Evolutionary conservation across 306 rosid species (phyloP), one percentile per base, ranked within the genome.

Genomic region (Sicyos edulis): DNA sequence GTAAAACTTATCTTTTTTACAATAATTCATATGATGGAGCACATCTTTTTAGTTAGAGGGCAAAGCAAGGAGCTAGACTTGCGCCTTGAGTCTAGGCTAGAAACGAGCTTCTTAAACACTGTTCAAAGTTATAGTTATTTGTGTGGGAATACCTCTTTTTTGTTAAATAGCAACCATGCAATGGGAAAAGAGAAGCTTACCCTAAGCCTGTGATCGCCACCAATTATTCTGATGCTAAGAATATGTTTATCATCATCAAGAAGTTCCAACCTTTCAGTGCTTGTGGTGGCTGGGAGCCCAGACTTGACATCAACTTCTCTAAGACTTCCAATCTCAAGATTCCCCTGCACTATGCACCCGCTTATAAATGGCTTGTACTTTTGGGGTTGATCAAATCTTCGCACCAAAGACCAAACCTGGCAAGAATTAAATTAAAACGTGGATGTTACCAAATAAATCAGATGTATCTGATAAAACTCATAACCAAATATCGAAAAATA

Each of bases 281-380:
- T 90, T 15, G 98, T 92, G 16, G 96, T 92, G 42, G 96, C 98
- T n/a, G 98, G 98, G 81, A 92, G 98, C 47, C 96, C 96, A 4
- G 98, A 92, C 81, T 84, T 90, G 44, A 92, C 96, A 80, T 88
- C 95, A 63, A 92, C 96, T 70, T 92, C 96, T 86, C 96, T 85
- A 0, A 92, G 80, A 74, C 91, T 90, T 54, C 98, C 98, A 77
- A 92, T 88, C 87, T 84, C 96, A 73, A 90, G 90, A 74, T 85
- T 89, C 12, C 96, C 98, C 80, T 82, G 85, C 68, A 78, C 88
- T 61, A 92, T 96, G 70, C 98, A 92, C 82, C 93, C 82, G 79
- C 98, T 92, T 60, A 92, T 76, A 44, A 92, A 92, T 5, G 96
- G 98, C 80, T 92, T 92, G 75, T 92, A 92, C 79, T 83, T 90